These are phyloP conservation scores for Cryptosporidium baileyi DNA, from an alignment of 169 alveolate species.

Conservation along the genomic window DNA sequence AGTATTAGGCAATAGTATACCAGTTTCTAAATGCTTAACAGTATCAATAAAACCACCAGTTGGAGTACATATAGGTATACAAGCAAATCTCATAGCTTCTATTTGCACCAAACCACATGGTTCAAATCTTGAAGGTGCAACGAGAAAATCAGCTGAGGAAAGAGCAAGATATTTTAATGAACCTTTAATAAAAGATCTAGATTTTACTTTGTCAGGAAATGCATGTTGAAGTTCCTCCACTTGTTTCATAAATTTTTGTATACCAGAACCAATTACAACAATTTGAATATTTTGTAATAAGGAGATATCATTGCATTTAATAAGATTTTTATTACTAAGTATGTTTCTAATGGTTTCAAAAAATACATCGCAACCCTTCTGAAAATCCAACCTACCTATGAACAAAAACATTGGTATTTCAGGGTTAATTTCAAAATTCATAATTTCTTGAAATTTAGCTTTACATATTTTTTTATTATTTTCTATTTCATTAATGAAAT, in stretches of 20 bases:
- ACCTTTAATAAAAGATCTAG: conserved; percentile 35
- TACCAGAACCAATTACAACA: background rate
- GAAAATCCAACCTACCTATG: background rate
- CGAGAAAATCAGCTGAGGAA: conserved; percentile 45
- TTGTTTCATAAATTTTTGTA: background rate
- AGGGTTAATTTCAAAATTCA: background rate
- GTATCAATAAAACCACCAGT: conserved; percentile 71
- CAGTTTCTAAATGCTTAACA: conserved; percentile 9
- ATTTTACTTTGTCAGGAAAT: background rate
- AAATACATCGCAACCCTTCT: background rate
- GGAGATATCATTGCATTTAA: background rate
- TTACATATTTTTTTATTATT: background rate
- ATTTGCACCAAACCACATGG: conserved; percentile 72
- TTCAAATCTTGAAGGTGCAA: conserved; percentile 71
- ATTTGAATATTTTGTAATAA: background rate
- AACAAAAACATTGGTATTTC: background rate
- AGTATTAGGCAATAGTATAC: background rate
- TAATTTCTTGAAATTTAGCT: background rate
- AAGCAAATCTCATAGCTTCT: conserved; percentile 70
- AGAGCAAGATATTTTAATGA: conserved; percentile 45
- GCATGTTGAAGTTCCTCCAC: background rate
- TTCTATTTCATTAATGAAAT: background rate
- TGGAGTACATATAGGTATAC: conserved; percentile 67
- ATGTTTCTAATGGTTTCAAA: background rate
- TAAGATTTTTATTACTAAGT: background rate